Base-by-base conservation (phyloP, 148 eudicot genomes). In the Rhododendron simsii region DNA sequence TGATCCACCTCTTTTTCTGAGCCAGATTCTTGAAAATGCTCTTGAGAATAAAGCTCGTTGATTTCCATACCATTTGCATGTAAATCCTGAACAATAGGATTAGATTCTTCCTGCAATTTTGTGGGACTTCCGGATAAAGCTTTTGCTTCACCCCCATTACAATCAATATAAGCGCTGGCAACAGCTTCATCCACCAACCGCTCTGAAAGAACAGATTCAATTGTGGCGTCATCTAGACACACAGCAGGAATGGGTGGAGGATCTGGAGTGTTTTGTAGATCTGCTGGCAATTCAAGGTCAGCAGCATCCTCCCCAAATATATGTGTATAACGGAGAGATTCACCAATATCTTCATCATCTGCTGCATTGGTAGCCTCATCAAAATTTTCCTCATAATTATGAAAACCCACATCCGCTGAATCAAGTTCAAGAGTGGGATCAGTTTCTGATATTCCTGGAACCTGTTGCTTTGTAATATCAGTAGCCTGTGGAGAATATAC, bases 381-480 rank as follows among this genome's bases (percentile, higher is more conserved):
- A 61, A 59, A 59, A 77, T 74, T 84, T 85, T 88, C 80, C 51
- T 80, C 50, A 35, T 80, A 86, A 83, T 79, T 35, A 35, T 87
- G 86, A 75, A 41, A 83, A 75, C 69, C 69, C 51, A 9, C 83
- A 18, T 87, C 90, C 28, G 78, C 84, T 61, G 81, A 71, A 85
- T 90, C 90, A 79, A 73, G 81, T 41, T 73, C 63, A 87, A 51
- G 82, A 9, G 88, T 23, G 14, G 55, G 67, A 87, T 33, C 73
- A 89, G 84, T 81, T 90, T 84, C 77, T 55, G 65, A 73, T 53
- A 37, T 85, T 86, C 48, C 91, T 59, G 78, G 51, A 73, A 85
- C 76, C 83, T 84, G 86, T 86, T 85, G 87, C 73, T 86, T 89
- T 20, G 53, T 84, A 41, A 73, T 20, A 74, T 89, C 84, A 67